Base-by-base conservation (phyloP, 805 yeast genomes). In the Schizosaccharomyces octosporus region DNA sequence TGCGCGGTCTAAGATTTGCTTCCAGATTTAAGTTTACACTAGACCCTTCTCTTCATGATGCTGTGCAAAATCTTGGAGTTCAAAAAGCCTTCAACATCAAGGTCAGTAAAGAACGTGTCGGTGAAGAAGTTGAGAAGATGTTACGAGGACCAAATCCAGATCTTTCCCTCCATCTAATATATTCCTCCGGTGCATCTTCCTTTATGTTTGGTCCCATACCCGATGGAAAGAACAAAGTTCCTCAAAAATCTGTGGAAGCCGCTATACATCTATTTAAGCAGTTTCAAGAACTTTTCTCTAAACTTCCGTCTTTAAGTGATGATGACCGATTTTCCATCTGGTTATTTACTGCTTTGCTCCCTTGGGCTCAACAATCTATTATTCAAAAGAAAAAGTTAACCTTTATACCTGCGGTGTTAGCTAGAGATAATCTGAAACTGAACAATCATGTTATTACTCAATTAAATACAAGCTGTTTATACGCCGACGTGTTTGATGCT, bases 91-190 rank as follows among this genome's bases (percentile, higher is more conserved):
- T 93, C 59, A 70, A 76, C 21, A 75, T 78, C 36, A 93, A 93
- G 67, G 88, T 93, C 59, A 85, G 95, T 62, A 76, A 93, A 61
- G 98, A 93, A 70, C 76, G 98, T 64, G 81, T 93, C 19, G 97
- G 96, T 2, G 81, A 80, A 5, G 98, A 93, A 68, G 70, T 89
- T 59, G 82, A 78, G 57, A 93, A 93, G 70, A 84, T 84, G 48
- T 72, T 90, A n/a, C 71, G 71, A n/a, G 80, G 54, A n/a, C 64
- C 60, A 55, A 63, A 61, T 48, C 65, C 48, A 66, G 65, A 27
- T n/a, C 65, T 45, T 32, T 64, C 58, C 54, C 63, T 29, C 62
- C 66, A 5, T 58, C 69, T 62, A 61, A 62, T 43, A n/a, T 62
- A 68, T 62, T 41, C 48, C 4, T 29, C 60, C 11, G 54, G 59